Evolutionary conservation across 2,329 filamentous ascomycete species (phyloP), one percentile per base, ranked within the genome.

Genomic region (Penicillium sp.): DNA sequence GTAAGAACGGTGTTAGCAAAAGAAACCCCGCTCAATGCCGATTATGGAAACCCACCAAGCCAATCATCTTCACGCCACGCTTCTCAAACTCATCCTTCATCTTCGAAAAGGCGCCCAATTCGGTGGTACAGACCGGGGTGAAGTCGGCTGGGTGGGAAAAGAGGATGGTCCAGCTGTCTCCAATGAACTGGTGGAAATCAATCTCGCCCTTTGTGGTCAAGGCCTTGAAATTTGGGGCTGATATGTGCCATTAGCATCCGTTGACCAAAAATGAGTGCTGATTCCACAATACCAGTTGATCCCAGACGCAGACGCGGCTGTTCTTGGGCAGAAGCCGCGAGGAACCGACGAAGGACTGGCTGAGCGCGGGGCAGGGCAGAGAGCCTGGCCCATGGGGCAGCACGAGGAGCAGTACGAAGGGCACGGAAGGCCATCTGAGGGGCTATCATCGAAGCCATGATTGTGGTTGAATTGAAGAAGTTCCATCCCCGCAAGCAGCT

Each of bases 41-140:
- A 0, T 13, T 39, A 27, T 14, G 1, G 7, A n/a, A 13, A 68
- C 75, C 46, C 68, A 82, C 80, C 66, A 97, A 84, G 49, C 93
- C 93, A 69, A 96, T 93, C 79, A 96, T 87, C 85, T 96, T 96
- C 70, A 93, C 90, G 63, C 87, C 87, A 62, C 92, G 87, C 82
- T 90, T 91, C 71, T 87, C 84, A 78, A 97, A 96, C 78, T 96
- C 91, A 69, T 87, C 85, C 81, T 91, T 87, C 62, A 96, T 84
- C 79, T 93, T 95, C 67, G 92, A 90, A 70, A 97, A 96, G 58
- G 92, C 92, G 62, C 92, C 93, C 61, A 97, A 88, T 81, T 97
- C 93, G 54, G 92, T 97, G 63, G 93, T 97, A 84, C 93, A 97
- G 58, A 96, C 93, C 54, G 93, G 93, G 1, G 93, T 96, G 83